A percentile compares a stretch with the other conserved stretches of the same genome.
These are phyloP conservation scores for Exophiala spinifera DNA, from an alignment of 2,329 filamentous ascomycete genomes.

Conservation along the genomic window DNA sequence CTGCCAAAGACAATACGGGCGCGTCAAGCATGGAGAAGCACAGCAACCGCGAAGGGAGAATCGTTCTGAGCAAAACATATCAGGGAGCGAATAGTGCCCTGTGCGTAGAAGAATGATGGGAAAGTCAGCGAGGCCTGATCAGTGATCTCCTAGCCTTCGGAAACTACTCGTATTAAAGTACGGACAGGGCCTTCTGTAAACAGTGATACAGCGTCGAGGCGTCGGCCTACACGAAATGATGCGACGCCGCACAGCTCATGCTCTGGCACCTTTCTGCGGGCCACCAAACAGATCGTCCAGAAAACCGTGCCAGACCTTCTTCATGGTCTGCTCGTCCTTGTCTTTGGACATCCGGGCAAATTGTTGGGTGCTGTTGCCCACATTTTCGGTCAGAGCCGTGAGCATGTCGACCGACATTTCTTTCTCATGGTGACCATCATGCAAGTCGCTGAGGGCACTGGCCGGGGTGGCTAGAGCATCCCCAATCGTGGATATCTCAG, in stretches of 20 bases:
- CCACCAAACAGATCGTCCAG: constrained; percentile 50
- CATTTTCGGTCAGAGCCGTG: constrained; percentile 50
- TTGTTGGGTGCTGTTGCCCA: constrained; percentile 40
- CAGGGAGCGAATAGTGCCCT: constrained; percentile 12
- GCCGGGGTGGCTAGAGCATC: constrained; percentile 38
- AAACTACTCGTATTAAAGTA: not conserved
- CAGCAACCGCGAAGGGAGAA: not conserved
- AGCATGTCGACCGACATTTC: constrained; percentile 51
- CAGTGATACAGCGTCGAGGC: not conserved
- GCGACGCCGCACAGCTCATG: constrained; percentile 8
- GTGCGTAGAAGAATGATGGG: constrained; percentile 13
- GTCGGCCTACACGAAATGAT: not conserved
- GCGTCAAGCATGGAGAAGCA: not conserved
- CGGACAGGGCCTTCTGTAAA: not conserved
- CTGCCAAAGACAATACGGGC: not conserved
- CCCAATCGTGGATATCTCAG: constrained; percentile 52
- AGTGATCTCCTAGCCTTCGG: not conserved
- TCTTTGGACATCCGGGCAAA: constrained; percentile 38
- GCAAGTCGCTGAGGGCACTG: constrained; percentile 57
- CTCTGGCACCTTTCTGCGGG: constrained; percentile 32
- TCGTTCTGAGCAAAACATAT: not conserved
- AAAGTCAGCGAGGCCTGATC: not conserved
- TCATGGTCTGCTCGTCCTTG: constrained; percentile 41
- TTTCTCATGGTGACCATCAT: constrained; percentile 55
- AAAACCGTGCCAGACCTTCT: constrained; percentile 47